phyloP scores from a whole-genome alignment of 176 grass and related monocot species.

The Puccinellia tenuiflora region DNA sequence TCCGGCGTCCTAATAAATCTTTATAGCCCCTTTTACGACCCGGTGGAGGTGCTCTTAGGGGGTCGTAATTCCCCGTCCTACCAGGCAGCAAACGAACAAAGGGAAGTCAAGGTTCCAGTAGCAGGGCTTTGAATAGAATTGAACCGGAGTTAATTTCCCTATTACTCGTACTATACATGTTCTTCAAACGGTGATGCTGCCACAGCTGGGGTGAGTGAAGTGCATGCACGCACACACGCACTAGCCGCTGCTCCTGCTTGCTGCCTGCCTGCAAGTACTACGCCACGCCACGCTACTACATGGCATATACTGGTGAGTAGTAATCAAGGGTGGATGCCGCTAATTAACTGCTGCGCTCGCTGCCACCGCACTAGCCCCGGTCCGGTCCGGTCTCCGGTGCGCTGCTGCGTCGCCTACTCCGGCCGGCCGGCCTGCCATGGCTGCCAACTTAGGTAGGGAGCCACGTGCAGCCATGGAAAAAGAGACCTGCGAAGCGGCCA shows the following conservation, averaged over 20 bases:
- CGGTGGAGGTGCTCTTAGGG: too few species aligned
- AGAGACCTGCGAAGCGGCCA: not conserved
- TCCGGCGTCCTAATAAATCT: too few species aligned
- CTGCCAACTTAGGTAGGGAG: not conserved
- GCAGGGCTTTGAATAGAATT: not conserved
- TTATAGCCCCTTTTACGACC: too few species aligned
- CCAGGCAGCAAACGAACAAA: not conserved
- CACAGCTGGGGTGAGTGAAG: not conserved
- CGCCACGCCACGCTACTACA: not conserved
- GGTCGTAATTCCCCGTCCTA: too few species aligned
- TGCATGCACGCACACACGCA: not conserved
- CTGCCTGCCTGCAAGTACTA: too few species aligned
- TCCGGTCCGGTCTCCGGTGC: not conserved
- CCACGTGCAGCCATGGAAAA: not conserved
- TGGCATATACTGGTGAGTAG: not conserved
- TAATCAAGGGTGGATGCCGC: not conserved
- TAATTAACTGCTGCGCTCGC: not conserved
- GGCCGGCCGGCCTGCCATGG: too few species aligned
- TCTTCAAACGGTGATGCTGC: too few species aligned
- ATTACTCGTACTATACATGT: too few species aligned
- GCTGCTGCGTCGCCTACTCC: not conserved
- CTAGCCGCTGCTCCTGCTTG: not conserved
- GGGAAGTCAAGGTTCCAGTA: not conserved
- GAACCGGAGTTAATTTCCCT: too few species aligned
- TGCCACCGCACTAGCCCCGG: not conserved